These are phyloP conservation scores for Psilocybe azurescens DNA, from an alignment of 768 basidiomycete genomes.

Conservation along the genomic window DNA sequence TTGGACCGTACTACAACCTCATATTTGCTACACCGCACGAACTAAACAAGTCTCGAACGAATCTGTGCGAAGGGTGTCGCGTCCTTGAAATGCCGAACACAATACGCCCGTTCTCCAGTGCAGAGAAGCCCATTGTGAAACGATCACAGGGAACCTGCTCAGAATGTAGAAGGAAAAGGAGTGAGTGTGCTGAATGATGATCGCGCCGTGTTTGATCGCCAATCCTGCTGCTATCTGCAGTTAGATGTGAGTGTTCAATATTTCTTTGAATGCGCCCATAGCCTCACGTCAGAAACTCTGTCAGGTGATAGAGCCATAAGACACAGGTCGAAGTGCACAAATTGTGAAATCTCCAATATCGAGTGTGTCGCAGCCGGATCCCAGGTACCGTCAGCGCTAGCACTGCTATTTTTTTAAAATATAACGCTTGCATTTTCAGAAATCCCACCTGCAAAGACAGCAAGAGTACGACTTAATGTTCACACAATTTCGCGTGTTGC, in stretches of 20 bases:
- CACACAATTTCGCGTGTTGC: neutral
- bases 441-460: slow-evolving; percentile 14
- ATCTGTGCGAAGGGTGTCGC: no score
- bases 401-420: neutral
- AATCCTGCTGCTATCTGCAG: neutral
- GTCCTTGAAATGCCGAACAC: neutral
- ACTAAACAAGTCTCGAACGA: neutral
- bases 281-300: neutral
- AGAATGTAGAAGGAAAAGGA: neutral
- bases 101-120: neutral
- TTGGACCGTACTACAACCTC: no score
- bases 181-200: neutral
- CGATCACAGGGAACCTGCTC: neutral
- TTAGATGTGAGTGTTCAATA: neutral
- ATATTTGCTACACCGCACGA: no score
- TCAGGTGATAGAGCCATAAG: slow-evolving; percentile 65
- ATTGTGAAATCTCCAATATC: slow-evolving; percentile 51
- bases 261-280: no score
- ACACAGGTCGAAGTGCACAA: slow-evolving; percentile 57
- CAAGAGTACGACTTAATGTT: slow-evolving; percentile 5
- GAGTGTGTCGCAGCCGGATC: slow-evolving; percentile 60
- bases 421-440: neutral
- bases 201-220: no score
- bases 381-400: slow-evolving; percentile 19
- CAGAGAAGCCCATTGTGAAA: neutral